Evolutionary conservation across 805 yeast genomes (phyloP).

Genomic region (Candida peoriensis): DNA sequence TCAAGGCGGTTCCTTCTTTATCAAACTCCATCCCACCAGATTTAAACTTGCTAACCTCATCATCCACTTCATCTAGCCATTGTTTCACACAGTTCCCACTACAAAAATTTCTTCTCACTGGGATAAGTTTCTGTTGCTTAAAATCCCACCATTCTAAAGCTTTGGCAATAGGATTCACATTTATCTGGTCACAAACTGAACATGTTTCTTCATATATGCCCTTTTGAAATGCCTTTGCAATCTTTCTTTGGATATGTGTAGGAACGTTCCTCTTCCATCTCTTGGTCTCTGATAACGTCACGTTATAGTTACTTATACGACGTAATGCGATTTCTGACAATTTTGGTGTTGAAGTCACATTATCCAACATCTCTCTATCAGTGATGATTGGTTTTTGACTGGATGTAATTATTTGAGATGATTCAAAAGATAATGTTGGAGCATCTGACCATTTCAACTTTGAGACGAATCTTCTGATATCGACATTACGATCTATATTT

Average conservation of each 20-base stretch:
- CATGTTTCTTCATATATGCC: conserved; percentile 49
- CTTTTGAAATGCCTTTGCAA: conserved; percentile 48
- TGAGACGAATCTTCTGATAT: conserved; percentile 21
- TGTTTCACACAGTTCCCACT: conserved; percentile 40
- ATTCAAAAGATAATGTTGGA: conserved; percentile 3
- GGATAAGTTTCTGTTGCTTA: conserved; percentile 41
- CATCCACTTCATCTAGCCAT: conserved; percentile 27
- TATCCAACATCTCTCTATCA: conserved; percentile 17
- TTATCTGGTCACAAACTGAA: conserved; percentile 42
- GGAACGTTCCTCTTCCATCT: conserved; percentile 49
- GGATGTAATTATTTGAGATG: conserved; percentile 1
- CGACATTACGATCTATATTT: conserved; percentile 11
- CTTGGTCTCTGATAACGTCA: conserved; percentile 48
- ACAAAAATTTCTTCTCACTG: conserved; percentile 53
- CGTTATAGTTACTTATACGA: conserved; percentile 44
- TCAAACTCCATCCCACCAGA: background rate
- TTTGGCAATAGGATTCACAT: conserved; percentile 55
- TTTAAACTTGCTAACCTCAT: conserved; percentile 1
- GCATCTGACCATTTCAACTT: conserved; percentile 21
- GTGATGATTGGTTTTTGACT: conserved; percentile 3
- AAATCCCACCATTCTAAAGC: conserved; percentile 66
- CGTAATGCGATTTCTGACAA: conserved; percentile 45
- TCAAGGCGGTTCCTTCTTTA: background rate
- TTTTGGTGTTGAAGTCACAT: conserved; percentile 34
- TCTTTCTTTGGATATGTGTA: conserved; percentile 36